Percentiles rank a stretch among this genome's conserved stretches.
Evolutionary conservation across 1,284 basidiomycete genomes (phyloP).

Genomic region (Rhizoctonia solani): DNA sequence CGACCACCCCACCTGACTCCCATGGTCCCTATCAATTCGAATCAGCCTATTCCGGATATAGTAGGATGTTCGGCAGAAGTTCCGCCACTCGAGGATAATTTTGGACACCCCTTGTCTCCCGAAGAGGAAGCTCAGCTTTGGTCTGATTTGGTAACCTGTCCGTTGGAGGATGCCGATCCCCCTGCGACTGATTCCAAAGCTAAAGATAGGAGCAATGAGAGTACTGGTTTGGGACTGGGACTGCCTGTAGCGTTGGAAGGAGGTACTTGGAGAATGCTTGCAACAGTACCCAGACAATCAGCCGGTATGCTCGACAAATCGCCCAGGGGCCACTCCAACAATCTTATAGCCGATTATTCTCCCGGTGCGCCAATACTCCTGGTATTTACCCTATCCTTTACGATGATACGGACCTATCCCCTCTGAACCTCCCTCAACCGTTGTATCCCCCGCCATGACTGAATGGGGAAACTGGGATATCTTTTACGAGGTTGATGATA

Average conservation of each 20-base stretch:
- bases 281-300: background rate
- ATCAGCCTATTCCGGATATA: no score
- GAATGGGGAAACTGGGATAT: background rate
- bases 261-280: background rate
- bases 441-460: background rate
- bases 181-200: background rate
- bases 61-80: no score
- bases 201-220: slow-evolving; percentile 10
- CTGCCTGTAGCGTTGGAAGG: background rate
- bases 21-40: no score
- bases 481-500: background rate
- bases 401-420: slow-evolving; percentile 10
- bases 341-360: background rate
- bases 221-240: slow-evolving; percentile 4
- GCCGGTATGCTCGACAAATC: background rate
- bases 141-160: background rate
- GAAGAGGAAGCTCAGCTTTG: background rate
- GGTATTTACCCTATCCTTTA: background rate
- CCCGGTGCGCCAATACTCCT: background rate
- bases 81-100: no score
- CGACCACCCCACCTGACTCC: no score
- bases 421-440: background rate
- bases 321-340: background rate
- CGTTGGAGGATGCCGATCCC: background rate
- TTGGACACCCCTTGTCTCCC: no score